Evolutionary conservation across 2,329 filamentous ascomycete species (phyloP).

Genomic region (Diplocarpon rosae): DNA sequence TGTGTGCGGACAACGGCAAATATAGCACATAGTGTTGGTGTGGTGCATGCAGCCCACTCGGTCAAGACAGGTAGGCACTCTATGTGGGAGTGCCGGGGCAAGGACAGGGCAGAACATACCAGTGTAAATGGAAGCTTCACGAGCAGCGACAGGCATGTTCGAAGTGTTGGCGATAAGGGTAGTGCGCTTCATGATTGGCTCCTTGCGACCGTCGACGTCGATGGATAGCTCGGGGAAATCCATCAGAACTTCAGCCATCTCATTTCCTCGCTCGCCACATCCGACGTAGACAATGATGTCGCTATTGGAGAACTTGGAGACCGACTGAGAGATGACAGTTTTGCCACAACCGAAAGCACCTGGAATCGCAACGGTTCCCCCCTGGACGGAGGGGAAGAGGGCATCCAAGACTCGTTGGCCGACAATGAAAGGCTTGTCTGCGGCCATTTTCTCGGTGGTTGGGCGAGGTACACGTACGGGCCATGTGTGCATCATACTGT

Average conservation of each 20-base stretch:
- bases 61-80: no score
- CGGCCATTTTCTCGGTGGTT: slow-evolving; percentile 81
- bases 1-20: no score
- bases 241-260: slow-evolving; percentile 99
- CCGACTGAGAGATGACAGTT: slow-evolving; percentile 96
- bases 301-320: slow-evolving; percentile 99
- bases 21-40: no score
- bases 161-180: slow-evolving; percentile 98
- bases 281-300: slow-evolving; percentile 98
- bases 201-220: slow-evolving; percentile 83
- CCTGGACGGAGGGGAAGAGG: slow-evolving; percentile 91
- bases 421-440: slow-evolving; percentile 85
- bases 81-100: no score
- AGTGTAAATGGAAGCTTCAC: slow-evolving; percentile 98
- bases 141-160: slow-evolving; percentile 98
- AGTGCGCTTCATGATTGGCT: slow-evolving; percentile 99
- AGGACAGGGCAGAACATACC: no score
- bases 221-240: slow-evolving; percentile 98
- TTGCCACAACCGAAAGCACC: slow-evolving; percentile 98
- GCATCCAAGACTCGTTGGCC: slow-evolving; percentile 94
- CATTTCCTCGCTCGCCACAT: slow-evolving; percentile 84
- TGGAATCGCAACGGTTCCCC: slow-evolving; percentile 94
- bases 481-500: slow-evolving; percentile 98
- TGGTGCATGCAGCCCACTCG: no score
- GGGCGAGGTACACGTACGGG: slow-evolving; percentile 93